These are phyloP conservation scores for Tetrastigma voinierianum DNA, from an alignment of 164 flowering plant genomes.

Conservation along the genomic window DNA sequence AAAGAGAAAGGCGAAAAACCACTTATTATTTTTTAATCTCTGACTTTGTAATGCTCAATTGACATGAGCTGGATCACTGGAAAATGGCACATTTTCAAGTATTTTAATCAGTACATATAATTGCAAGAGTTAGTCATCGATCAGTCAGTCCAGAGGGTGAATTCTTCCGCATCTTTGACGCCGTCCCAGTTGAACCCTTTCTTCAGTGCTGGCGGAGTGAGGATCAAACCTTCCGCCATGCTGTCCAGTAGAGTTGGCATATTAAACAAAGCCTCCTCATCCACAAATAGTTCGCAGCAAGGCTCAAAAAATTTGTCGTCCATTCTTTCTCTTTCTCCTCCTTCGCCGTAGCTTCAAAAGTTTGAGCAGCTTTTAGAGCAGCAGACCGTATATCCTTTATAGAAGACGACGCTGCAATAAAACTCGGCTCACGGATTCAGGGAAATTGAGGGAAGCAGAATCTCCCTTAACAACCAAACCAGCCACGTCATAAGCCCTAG, in stretches of 20 bases:
- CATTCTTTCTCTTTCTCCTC: not conserved
- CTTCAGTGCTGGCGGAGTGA: conserved; percentile 37
- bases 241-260: conserved; percentile 35
- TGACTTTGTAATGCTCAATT: too few species aligned
- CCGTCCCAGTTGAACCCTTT: conserved; percentile 24
- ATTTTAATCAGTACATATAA: too few species aligned
- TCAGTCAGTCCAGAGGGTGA: conserved; percentile 32
- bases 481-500: conserved; percentile 30
- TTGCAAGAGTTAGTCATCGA: too few species aligned
- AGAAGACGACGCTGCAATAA: conserved; percentile 7
- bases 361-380: conserved; percentile 15
- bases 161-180: conserved; percentile 11
- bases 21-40: too few species aligned
- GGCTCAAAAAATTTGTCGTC: too few species aligned
- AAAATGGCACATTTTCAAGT: too few species aligned
- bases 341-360: not conserved
- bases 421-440: not conserved
- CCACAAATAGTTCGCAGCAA: conserved; percentile 8
- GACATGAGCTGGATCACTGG: too few species aligned
- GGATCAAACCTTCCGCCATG: conserved; percentile 48
- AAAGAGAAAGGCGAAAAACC: too few species aligned
- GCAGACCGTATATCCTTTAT: conserved; percentile 9
- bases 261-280: conserved; percentile 42
- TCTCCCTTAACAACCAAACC: conserved; percentile 25
- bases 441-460: conserved; percentile 23